Base-by-base conservation (phyloP, 139 green algal species). In the Medakamo hakoo region DNA sequence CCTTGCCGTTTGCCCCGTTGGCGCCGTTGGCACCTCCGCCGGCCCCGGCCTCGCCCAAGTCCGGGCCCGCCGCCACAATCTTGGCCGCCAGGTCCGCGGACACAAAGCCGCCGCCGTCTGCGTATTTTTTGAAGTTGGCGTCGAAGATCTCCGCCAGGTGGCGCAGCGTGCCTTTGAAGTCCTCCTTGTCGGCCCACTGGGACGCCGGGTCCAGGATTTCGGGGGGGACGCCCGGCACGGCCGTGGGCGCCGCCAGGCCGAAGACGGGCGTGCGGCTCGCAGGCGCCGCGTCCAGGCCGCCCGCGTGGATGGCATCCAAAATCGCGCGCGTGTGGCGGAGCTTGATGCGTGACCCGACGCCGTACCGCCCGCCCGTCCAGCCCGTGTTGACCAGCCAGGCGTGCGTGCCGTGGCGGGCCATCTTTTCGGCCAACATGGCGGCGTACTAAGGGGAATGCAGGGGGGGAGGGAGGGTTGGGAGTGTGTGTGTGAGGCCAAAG, bases 301-400 rank as follows among this genome's bases (percentile, higher is more conserved):
- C 92, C 29, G 59, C 77, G 79, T 96, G 92, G 64, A 96, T 96
- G 60, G 92, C 90, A 68, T 97, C 81, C 56, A 98, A 82, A 64
- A 98, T 98, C 56, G 86, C 83, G 30, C 92, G 81, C 4, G 92
- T 98, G 78, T 94, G 71, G 63, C 80, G 80, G 24, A 98, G 77
- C 70, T 86, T 91, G 65, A 96, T 95, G 69, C 89, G 81, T 57
- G 76, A 71, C 30, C 89, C 90, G 24, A 88, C 80, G 65, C 89
- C 89, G 71, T 95, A 95, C 57, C 71, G 77, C 70, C 73, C 62
- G 9, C 27, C 64, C 32, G 69, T 71, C 62, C 62, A 73, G 1
- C 60, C 89, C 5, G 89, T 96, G 83, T 96, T 96, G 70, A 96
- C 86, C 25, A 96, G 80, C 83, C 80, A 88, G 19, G 79, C 88